phyloP scores from a whole-genome alignment of 768 basidiomycete species.

The Phylloporus scabripes region DNA sequence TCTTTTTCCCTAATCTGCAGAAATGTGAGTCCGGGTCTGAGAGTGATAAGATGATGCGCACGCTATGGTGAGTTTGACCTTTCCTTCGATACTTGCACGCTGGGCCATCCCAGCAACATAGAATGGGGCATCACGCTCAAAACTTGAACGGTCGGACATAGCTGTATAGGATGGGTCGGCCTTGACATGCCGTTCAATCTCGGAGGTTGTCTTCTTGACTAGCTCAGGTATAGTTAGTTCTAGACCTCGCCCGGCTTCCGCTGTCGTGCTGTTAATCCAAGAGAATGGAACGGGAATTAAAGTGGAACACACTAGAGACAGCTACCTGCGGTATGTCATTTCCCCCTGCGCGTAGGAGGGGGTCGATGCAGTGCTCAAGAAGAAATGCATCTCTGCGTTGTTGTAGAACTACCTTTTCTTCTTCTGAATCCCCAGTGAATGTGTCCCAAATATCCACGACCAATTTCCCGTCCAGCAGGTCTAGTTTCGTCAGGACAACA shows the following conservation, averaged over 20 bases:
- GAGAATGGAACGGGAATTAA: background rate
- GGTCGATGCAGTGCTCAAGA: background rate
- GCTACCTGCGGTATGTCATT: background rate
- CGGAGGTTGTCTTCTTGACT: background rate
- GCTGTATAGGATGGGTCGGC: background rate
- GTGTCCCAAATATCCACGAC: background rate
- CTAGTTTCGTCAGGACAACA: constrained; percentile 1
- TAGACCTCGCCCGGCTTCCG: background rate
- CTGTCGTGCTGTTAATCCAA: background rate
- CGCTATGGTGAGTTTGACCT: background rate
- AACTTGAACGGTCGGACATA: background rate
- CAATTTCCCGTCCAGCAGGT: background rate
- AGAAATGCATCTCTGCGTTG: background rate
- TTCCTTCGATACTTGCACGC: background rate
- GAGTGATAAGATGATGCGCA: background rate
- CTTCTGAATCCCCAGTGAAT: background rate
- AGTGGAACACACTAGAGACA: background rate
- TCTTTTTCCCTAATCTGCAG: background rate
- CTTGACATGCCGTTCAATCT: background rate
- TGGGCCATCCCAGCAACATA: background rate
- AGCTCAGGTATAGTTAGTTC: background rate
- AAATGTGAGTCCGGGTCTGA: background rate
- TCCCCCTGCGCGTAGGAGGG: background rate
- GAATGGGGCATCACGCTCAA: background rate
- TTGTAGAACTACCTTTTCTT: background rate